Percentiles rank a stretch among this genome's conserved stretches.
Conservation (phyloP, 768 basidiomycete species). For the Pilatotrama ljubarskyi region DNA sequence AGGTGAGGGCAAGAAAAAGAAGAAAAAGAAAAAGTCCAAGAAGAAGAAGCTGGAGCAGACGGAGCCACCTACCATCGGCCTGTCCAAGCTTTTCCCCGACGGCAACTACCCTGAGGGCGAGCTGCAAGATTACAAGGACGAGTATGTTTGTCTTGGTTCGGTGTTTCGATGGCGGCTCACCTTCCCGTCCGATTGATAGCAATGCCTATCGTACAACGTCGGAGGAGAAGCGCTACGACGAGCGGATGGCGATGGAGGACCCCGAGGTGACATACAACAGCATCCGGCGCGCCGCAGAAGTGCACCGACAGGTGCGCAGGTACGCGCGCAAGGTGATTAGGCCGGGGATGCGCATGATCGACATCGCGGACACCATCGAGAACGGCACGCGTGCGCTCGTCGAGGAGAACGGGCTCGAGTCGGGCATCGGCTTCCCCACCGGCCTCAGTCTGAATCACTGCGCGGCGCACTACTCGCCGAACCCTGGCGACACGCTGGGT, state of each 20-base stretch:
- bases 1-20: constrained; percentile 74
- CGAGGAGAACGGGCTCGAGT: constrained; percentile 83
- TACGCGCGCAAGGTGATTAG: constrained; percentile 81
- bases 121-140: constrained; percentile 86
- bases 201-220: constrained; percentile 88
- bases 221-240: constrained; percentile 86
- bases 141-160: constrained; percentile 53
- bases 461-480: constrained; percentile 96
- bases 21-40: constrained; percentile 94
- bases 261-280: constrained; percentile 83
- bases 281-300: constrained; percentile 93
- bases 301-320: constrained; percentile 88
- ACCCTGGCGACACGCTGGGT: constrained; percentile 87
- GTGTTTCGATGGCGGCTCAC: not conserved
- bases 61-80: constrained; percentile 88
- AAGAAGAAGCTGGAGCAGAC: constrained; percentile 76
- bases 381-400: constrained; percentile 88
- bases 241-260: constrained; percentile 75
- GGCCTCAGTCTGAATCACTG: constrained; percentile 92
- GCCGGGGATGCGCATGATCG: constrained; percentile 92
- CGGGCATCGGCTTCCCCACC: constrained; percentile 95
- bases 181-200: constrained; percentile 41
- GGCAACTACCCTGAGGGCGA: constrained; percentile 93
- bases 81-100: constrained; percentile 85
- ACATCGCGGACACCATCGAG: constrained; percentile 93